phyloP scores from a whole-genome alignment of 78 protist genomes.

The Blattamonas nauphoetae region DNA sequence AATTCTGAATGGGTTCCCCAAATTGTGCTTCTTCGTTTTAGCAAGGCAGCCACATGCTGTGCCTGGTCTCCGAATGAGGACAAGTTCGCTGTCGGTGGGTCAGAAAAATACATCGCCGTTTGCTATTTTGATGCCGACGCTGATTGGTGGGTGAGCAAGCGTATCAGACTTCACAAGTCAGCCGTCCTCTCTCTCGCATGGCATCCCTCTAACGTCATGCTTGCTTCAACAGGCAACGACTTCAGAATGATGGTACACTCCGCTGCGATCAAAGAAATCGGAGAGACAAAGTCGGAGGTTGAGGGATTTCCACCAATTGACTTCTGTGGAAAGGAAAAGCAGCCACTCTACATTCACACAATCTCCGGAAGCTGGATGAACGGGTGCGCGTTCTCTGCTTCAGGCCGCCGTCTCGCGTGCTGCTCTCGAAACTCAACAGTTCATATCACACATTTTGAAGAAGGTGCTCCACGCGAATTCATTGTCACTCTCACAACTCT shows the following conservation, averaged over 20 bases:
- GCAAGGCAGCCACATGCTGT: neutral
- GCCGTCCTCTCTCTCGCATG: neutral
- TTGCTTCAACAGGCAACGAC: neutral
- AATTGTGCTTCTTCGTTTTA: constrained; percentile 11
- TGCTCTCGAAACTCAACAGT: neutral
- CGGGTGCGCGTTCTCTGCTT: neutral
- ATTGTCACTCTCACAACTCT: neutral
- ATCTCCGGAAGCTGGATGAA: neutral
- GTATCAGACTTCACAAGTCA: neutral
- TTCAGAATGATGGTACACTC: neutral
- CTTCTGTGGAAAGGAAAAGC: neutral
- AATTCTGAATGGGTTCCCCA: neutral
- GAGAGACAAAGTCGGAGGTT: neutral
- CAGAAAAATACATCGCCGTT: neutral
- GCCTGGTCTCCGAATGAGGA: neutral
- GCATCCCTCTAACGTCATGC: neutral
- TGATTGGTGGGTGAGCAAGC: neutral
- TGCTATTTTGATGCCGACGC: neutral
- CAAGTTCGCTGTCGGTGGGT: constrained; percentile 12
- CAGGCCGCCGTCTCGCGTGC: neutral
- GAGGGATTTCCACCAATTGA: neutral
- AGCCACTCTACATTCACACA: neutral
- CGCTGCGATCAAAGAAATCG: neutral
- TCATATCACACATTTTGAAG: neutral
- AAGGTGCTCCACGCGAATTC: neutral